Evolutionary conservation across 2,329 filamentous ascomycete genomes (phyloP), one percentile per base, ranked within the genome.

Genomic region (Xylariaceae sp.): DNA sequence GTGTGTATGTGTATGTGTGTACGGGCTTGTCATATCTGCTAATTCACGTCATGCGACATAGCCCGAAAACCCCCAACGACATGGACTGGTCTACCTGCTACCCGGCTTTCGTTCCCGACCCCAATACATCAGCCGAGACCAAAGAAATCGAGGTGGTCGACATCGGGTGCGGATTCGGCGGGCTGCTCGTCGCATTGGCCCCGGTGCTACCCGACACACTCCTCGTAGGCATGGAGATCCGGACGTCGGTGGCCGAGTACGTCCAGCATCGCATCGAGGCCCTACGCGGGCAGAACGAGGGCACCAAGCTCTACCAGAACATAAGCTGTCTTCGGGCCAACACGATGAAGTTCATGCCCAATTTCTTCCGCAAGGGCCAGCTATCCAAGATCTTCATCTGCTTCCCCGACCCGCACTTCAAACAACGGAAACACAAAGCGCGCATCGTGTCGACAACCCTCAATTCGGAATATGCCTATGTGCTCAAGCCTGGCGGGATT

Each of bases 271-370:
- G 90, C 60, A 88, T 95, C 64, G 80, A 81, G 55, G 92, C 91
- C 4, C 75, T 97, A 16, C 83, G 93, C 4, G 71, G 74, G 11
- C 83, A 91, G 60, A 77, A 80, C 53, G 61, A 70, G 5, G 70
- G 72, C 5, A 63, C 64, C 22, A 66, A 69, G 40, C 67, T 72
- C 37, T 97, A 89, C 66, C 85, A 94, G 62, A 98, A 98, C 65
- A 85, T 92, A 43, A 83, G 86, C 25, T 94, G 89, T 63, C 74
- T 98, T 38, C 85, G 93, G 51, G 88, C 88, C 55, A 98, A 98
- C 71, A 88, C 89, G 5, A 98, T 98, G 93, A 98, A 98, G 66
- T 98, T 97, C 67, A 74, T 98, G n/a, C 92, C 94, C 51, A 97
- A 98, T 64, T 95, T 96, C 75, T 97, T 98, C 74, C 73, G 70